These are phyloP conservation scores for Cyclostephanos tholiformis DNA, from an alignment of 108 stramenopile genomes.

Conservation along the genomic window DNA sequence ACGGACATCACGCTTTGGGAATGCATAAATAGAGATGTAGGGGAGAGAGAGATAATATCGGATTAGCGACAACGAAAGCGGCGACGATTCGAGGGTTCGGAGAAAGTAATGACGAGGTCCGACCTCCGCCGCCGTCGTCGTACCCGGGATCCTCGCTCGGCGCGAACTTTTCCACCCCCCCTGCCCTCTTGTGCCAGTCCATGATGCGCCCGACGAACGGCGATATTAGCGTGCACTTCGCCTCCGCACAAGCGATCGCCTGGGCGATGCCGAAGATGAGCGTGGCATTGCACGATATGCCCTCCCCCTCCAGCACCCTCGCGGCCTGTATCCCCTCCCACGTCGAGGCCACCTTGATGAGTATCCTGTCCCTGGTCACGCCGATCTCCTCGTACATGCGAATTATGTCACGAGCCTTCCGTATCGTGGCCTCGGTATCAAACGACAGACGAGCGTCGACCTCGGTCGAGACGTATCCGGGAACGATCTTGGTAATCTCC, in stretches of 20 bases:
- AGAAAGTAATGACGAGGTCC: too few relatives aligned
- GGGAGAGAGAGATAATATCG: too few relatives aligned
- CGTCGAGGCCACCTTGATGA: constrained; percentile 97
- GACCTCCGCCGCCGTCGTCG: too few relatives aligned
- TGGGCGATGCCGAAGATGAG: constrained; percentile 95
- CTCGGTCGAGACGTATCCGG: constrained; percentile 99
- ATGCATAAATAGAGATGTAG: too few relatives aligned
- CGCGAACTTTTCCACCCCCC: constrained; percentile 72
- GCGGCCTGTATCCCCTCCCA: constrained; percentile 99
- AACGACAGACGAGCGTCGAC: constrained; percentile 99
- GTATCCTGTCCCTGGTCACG: constrained; percentile 90
- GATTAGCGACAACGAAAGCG: too few relatives aligned
- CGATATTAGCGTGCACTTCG: constrained; percentile 94
- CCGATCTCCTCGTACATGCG: constrained; percentile 92
- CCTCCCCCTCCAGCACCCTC: constrained; percentile 93
- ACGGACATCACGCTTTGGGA: constrained; percentile 81
- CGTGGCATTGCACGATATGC: constrained; percentile 98
- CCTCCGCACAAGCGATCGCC: constrained; percentile 98
- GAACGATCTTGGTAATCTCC: constrained; percentile 97
- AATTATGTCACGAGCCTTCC: constrained; percentile 94
- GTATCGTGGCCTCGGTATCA: constrained; percentile 94
- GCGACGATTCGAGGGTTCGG: too few relatives aligned
- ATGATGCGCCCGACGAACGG: constrained; percentile 99
- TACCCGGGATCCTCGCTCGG: constrained; percentile 89
- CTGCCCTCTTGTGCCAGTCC: constrained; percentile 96